These are phyloP conservation scores for Rhizomucor miehei DNA, from an alignment of 371 early-diverging fungal species.

Conservation along the genomic window DNA sequence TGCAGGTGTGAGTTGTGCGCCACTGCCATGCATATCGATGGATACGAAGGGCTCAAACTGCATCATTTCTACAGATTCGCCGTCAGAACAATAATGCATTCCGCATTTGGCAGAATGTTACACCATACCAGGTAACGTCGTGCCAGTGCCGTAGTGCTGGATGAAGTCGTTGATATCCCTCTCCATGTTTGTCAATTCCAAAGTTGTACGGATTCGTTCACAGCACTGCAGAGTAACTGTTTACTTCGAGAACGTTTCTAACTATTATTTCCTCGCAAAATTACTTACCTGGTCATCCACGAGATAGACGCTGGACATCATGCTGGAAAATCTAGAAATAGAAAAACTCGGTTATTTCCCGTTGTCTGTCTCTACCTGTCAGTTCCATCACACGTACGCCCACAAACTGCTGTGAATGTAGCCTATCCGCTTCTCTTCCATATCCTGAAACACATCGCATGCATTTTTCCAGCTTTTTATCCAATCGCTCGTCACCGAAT, in stretches of 20 bases:
- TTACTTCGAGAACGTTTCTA: slow-evolving; percentile 1
- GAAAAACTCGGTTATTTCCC: background rate
- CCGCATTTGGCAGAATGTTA: no score
- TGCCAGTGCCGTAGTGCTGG: slow-evolving; percentile 30
- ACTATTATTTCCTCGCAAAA: background rate
- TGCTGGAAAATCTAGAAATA: slow-evolving; percentile 35
- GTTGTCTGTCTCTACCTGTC: background rate
- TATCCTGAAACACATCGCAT: slow-evolving; percentile 37
- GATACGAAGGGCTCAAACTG: slow-evolving; percentile 10
- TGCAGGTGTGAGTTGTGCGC: slow-evolving; percentile 1
- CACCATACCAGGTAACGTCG: slow-evolving; percentile 26
- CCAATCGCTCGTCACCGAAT: slow-evolving; percentile 31
- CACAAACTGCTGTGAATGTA: slow-evolving; percentile 38
- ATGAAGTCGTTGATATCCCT: slow-evolving; percentile 37
- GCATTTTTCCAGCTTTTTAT: slow-evolving; percentile 27
- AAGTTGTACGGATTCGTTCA: slow-evolving; percentile 37
- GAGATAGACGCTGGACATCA: slow-evolving; percentile 42
- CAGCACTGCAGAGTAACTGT: slow-evolving; percentile 23
- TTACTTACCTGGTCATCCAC: slow-evolving; percentile 42
- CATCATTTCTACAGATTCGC: slow-evolving; percentile 8
- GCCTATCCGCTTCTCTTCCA: slow-evolving; percentile 40
- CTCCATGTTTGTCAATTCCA: slow-evolving; percentile 37
- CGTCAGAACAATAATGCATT: background rate
- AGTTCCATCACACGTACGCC: slow-evolving; percentile 24
- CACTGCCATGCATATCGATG: slow-evolving; percentile 4